These are phyloP conservation scores for Psilocybe cyanescens DNA, from an alignment of 768 basidiomycete species.

Conservation along the genomic window DNA sequence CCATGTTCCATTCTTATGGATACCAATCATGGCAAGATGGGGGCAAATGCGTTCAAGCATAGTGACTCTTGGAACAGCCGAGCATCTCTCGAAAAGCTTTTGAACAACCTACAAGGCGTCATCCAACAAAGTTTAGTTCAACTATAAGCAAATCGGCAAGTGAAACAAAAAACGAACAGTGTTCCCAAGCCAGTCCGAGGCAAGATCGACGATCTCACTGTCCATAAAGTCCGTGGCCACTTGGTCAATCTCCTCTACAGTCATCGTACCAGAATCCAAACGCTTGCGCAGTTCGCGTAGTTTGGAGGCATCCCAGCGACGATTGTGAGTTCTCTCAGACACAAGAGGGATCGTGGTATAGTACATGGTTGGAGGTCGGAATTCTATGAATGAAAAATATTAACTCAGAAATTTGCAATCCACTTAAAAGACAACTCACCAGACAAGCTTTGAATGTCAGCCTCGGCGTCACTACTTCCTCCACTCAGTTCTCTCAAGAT, in stretches of 20 bases:
- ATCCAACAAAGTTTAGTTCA: conserved; percentile 7
- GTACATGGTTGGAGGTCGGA: conserved; percentile 93
- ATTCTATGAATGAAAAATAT: conserved; percentile 53
- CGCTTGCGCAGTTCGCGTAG: conserved; percentile 94
- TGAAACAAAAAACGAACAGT: conserved; percentile 56
- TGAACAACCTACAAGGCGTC: conserved; percentile 74
- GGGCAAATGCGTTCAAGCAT: conserved; percentile 96
- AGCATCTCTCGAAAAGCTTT: conserved; percentile 94
- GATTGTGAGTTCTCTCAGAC: conserved; percentile 81
- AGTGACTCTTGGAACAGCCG: conserved; percentile 72
- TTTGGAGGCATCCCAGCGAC: conserved; percentile 92
- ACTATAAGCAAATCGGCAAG: background rate
- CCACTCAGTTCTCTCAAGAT: conserved; percentile 91
- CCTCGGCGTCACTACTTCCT: conserved; percentile 77
- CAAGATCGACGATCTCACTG: conserved; percentile 92
- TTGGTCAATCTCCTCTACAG: conserved; percentile 85
- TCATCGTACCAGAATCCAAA: conserved; percentile 88
- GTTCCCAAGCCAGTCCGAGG: conserved; percentile 98
- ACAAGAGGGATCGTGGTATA: conserved; percentile 94
- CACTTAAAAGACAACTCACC: conserved; percentile 53
- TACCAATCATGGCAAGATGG: conserved; percentile 95
- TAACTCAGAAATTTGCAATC: background rate
- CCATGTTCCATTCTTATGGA: conserved; percentile 99
- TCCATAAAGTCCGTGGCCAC: conserved; percentile 91
- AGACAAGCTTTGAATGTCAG: conserved; percentile 82